Percentiles rank a stretch among this genome's conserved stretches.
phyloP scores from a whole-genome alignment of 495 filamentous ascomycete species.

The Cenococcum geophilum region DNA sequence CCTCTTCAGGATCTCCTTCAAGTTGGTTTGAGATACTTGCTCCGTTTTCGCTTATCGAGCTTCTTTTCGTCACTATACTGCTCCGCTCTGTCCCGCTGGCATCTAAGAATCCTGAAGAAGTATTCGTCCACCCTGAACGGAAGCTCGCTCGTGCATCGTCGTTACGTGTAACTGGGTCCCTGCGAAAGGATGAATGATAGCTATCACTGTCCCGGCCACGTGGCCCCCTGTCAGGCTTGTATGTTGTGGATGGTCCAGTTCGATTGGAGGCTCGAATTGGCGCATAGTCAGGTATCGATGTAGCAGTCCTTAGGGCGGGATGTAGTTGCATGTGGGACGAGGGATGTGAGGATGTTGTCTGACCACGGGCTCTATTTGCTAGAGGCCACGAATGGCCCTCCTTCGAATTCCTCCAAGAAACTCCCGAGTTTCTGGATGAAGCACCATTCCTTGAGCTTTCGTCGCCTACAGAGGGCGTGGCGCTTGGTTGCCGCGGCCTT shows the following conservation, averaged over 20 bases:
- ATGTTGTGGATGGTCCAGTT: constrained; percentile 19
- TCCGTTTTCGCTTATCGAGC: constrained; percentile 55
- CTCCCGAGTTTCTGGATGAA: neutral
- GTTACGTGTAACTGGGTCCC: neutral
- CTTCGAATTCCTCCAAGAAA: neutral
- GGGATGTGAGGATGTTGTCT: constrained; percentile 19
- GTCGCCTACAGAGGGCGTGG: neutral
- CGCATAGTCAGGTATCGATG: constrained; percentile 26
- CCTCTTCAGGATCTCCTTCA: constrained; percentile 46
- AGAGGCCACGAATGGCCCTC: constrained; percentile 2
- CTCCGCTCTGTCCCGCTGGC: constrained; percentile 69
- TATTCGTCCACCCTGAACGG: constrained; percentile 62
- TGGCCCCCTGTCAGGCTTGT: constrained; percentile 25
- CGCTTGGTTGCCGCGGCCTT: neutral
- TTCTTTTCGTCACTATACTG: constrained; percentile 73
- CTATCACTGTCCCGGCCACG: constrained; percentile 21
- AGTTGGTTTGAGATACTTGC: neutral
- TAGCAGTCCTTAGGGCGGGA: constrained; percentile 17
- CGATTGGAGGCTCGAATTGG: constrained; percentile 2
- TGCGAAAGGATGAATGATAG: constrained; percentile 15
- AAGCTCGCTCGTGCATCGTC: constrained; percentile 64
- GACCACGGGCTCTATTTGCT: constrained; percentile 14
- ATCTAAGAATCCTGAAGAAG: constrained; percentile 66
- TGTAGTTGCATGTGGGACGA: neutral
- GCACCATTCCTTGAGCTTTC: neutral